phyloP scores from a whole-genome alignment of 2,329 filamentous ascomycete genomes.

The Hymenoscyphus scutula region DNA sequence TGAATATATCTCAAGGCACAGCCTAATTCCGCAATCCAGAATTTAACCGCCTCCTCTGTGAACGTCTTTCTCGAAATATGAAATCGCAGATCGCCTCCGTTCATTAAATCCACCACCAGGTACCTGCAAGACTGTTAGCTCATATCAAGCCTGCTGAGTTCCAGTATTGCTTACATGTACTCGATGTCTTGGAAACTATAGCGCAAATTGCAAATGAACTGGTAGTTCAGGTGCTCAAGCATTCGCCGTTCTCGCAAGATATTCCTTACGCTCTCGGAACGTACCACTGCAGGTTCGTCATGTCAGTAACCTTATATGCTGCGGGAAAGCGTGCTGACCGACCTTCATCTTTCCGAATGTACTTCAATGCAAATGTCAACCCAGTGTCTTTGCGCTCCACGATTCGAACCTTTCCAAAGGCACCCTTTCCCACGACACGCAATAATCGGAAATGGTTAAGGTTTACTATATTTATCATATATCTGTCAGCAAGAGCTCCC shows the following conservation, averaged over 20 bases:
- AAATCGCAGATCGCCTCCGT: conserved; percentile 91
- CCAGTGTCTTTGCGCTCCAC: conserved; percentile 96
- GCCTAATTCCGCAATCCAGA: conserved; percentile 94
- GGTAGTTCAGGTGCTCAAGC: conserved; percentile 96
- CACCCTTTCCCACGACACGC: conserved; percentile 93
- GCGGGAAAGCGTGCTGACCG: conserved; percentile 37
- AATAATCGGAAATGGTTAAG: conserved; percentile 95
- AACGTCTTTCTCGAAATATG: conserved; percentile 98
- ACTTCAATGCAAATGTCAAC: conserved; percentile 93
- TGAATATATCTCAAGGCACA: conserved; percentile 89
- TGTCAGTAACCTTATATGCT: conserved; percentile 10
- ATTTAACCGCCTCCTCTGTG: conserved; percentile 92
- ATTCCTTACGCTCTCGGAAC: conserved; percentile 95
- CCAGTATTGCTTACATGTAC: conserved; percentile 78
- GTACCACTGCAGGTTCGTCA: conserved; percentile 66
- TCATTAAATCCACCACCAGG: conserved; percentile 97
- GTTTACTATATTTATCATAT: conserved; percentile 63
- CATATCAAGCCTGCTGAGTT: no score
- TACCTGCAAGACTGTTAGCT: conserved; percentile 51
- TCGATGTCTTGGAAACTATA: conserved; percentile 99
- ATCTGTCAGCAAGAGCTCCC: conserved; percentile 21
- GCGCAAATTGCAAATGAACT: conserved; percentile 95
- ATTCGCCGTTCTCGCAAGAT: conserved; percentile 97
- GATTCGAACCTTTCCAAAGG: conserved; percentile 97
- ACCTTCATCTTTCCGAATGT: conserved; percentile 99